Conservation (phyloP, 2,329 filamentous ascomycete genomes). For the Penicillium vulpinum region DNA sequence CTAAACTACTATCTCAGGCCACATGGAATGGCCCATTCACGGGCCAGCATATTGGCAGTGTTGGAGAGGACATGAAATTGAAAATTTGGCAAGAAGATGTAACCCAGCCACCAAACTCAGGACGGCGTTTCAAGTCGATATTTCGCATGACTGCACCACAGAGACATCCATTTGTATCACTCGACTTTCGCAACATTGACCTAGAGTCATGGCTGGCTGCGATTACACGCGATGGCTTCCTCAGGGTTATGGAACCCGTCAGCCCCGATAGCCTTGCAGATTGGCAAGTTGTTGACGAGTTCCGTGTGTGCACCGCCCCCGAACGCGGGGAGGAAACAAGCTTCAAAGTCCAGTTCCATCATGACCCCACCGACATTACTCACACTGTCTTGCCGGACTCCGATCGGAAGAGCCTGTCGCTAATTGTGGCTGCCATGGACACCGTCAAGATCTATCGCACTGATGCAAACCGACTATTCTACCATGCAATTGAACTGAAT, state of each 20-base stretch:
- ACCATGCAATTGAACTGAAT: constrained; percentile 73
- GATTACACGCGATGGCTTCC: constrained; percentile 75
- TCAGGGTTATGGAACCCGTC: constrained; percentile 81
- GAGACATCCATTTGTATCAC: constrained; percentile 68
- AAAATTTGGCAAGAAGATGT: constrained; percentile 92
- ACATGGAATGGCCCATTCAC: constrained; percentile 92
- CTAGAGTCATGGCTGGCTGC: constrained; percentile 82
- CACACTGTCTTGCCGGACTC: constrained; percentile 79
- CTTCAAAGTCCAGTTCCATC: constrained; percentile 85
- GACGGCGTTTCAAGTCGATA: constrained; percentile 76
- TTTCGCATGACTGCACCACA: constrained; percentile 65
- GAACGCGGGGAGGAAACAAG: constrained; percentile 79
- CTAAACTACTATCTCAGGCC: constrained; percentile 55
- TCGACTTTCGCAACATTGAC: constrained; percentile 83
- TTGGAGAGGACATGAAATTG: constrained; percentile 86
- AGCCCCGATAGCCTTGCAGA: constrained; percentile 77
- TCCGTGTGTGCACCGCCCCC: constrained; percentile 69
- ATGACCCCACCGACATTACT: constrained; percentile 71
- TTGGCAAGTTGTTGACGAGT: constrained; percentile 73
- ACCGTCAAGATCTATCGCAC: constrained; percentile 81
- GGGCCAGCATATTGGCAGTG: constrained; percentile 82
- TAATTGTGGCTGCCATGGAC: constrained; percentile 86
- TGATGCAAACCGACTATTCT: constrained; percentile 73
- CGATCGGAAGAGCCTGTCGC: constrained; percentile 71
- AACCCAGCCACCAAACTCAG: constrained; percentile 69